phyloP scores from a whole-genome alignment of 345 rosid species.

The Zanthoxylum bungeanum region DNA sequence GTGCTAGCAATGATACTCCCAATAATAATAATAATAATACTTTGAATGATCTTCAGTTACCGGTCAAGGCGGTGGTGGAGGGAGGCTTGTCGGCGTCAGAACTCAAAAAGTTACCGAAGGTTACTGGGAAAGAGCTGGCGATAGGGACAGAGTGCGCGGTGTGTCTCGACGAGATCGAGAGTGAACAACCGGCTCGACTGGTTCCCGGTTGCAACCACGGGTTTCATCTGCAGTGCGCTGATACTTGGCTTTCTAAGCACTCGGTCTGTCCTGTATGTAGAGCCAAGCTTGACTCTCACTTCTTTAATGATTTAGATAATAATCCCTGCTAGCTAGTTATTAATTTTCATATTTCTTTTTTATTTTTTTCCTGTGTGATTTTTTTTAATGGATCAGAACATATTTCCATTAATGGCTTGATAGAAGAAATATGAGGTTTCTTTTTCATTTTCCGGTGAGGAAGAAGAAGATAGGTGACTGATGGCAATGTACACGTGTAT shows the following conservation, averaged over 20 bases:
- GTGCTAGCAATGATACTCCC: conserved; percentile 24
- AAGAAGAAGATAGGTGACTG: neutral
- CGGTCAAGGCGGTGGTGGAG: conserved; percentile 29
- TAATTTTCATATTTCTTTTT: neutral
- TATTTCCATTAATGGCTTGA: neutral
- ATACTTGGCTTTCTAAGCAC: conserved; percentile 71
- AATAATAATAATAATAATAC: neutral
- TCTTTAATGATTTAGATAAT: conserved; percentile 11
- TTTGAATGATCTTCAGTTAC: conserved; percentile 7
- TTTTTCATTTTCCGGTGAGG: neutral
- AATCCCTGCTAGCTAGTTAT: conserved; percentile 16
- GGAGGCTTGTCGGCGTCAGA: conserved; percentile 56
- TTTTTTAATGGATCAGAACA: neutral
- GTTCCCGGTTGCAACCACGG: conserved; percentile 90
- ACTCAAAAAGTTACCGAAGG: conserved; percentile 60
- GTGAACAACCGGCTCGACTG: conserved; percentile 50
- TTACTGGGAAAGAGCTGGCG: conserved; percentile 60
- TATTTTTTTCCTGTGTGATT: neutral
- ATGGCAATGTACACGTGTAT: neutral
- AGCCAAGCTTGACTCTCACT: conserved; percentile 38
- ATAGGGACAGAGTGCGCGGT: conserved; percentile 75
- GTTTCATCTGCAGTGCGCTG: conserved; percentile 73
- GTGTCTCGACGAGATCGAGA: conserved; percentile 72
- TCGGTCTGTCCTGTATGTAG: conserved; percentile 73
- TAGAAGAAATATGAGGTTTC: neutral